Base-by-base conservation (phyloP, 2,329 filamentous ascomycete species). In the Leptographium procerum region DNA sequence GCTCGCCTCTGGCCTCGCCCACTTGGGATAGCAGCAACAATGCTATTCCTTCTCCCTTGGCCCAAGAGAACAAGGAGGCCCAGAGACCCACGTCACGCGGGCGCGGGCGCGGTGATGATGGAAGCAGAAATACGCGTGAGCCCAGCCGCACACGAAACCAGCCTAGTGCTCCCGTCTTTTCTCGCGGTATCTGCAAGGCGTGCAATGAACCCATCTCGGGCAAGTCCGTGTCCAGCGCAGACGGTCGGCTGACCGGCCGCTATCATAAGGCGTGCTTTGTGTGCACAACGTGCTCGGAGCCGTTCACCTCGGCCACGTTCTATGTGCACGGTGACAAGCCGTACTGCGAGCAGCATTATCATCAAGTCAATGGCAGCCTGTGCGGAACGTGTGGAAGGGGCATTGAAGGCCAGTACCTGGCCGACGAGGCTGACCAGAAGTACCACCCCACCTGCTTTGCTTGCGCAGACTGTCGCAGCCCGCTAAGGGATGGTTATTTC, bases 201-300 rank as follows among this genome's bases (percentile, higher is more conserved):
- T 99, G 94, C 70, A 78, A 82, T 4, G 76, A 87, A 52, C 75
- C 80, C 8, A 97, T 99, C 65, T 82, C 84, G 51, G 92, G 91
- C 24, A 97, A 96, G 73, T 96, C 91, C 1, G 85, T 99, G 59
- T 95, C 92, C 36, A 95, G 91, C 16, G 91, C 91, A 0, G 94
- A 96, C 66, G 94, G 94, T 19, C 86, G 91, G 28, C 77, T 99
- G 28, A 95, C 89, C 0, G 94, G 94, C 11, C 86, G 91, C 62
- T 99, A 96, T 71, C 94, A 99, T 77, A 95, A 95, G 70, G 82
- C 87, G 5, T 99, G 92, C 70, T 97, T 99, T 69, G 88, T 92
- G 13, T 99, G 94, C 77, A 82, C 84, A 5, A 91, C 87, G 1
- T 99, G 94, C 74, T 77, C 78, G 13, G 80, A 85, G 57, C 86